Conservation (phyloP, 2,329 filamentous ascomycete genomes). For the Dactylellina haptotyla region DNA sequence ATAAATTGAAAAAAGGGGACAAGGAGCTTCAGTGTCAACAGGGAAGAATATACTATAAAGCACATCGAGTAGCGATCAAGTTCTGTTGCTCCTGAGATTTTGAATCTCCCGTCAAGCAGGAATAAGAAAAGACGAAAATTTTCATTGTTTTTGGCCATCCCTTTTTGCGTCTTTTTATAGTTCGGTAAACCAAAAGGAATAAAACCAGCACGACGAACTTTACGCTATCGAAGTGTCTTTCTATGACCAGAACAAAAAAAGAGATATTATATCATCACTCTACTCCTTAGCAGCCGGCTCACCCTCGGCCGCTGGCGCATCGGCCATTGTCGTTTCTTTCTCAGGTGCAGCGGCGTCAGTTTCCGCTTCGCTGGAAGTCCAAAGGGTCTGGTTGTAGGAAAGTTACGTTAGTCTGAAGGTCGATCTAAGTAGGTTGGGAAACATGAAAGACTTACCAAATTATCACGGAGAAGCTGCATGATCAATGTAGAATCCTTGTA, state of each 20-base stretch:
- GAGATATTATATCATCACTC: conserved; percentile 44
- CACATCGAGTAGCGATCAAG: conserved; percentile 46
- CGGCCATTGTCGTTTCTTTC: conserved; percentile 69
- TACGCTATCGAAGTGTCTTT: conserved; percentile 57
- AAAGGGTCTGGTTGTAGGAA: conserved; percentile 78
- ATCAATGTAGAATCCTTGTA: conserved; percentile 99
- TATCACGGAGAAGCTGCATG: conserved; percentile 98
- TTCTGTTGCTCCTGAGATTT: conserved; percentile 23
- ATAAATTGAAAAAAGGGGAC: conserved; percentile 15
- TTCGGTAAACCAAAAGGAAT: conserved; percentile 54
- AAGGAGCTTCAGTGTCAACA: conserved; percentile 18
- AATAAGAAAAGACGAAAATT: conserved; percentile 8
- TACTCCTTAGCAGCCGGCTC: conserved; percentile 33
- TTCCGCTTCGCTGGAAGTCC: conserved; percentile 98
- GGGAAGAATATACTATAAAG: conserved; percentile 48
- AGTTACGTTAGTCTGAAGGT: background rate
- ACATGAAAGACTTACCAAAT: conserved; percentile 68
- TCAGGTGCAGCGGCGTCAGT: conserved; percentile 68
- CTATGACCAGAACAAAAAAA: conserved; percentile 55
- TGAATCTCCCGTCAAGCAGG: conserved; percentile 11
- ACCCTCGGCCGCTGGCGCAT: conserved; percentile 67
- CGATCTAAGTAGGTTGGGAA: background rate
- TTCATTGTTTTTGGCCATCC: conserved; percentile 32
- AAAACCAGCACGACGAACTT: conserved; percentile 45
- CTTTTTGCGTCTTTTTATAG: conserved; percentile 32